Base-by-base conservation (phyloP, 1,284 basidiomycete genomes). In the Cutaneotrichosporon sp. region DNA sequence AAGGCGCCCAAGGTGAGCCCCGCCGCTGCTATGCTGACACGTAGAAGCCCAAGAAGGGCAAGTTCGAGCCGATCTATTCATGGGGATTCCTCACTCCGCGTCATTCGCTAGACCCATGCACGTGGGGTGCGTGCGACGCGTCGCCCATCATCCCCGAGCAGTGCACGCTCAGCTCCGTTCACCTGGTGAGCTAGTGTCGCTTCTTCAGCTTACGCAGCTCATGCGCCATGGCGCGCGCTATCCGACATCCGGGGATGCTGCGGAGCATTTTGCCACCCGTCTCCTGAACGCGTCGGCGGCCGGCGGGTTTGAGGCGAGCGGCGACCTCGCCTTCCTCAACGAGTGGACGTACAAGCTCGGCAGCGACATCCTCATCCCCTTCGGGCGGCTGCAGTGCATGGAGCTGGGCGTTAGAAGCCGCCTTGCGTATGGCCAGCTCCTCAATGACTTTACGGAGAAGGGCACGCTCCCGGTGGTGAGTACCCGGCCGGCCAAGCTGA, bases 21-120 rank as follows among this genome's bases (percentile, higher is more conserved):
- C 9, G 9, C 6, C 16, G 38, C 7, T 7, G 38, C 38, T 42
- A 18, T 42, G 45, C 45, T 46, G 22, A 46, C 45, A 13, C 0
- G 6, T 14, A 50, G 47, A 29, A 6, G 47, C 33, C 11, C 24
- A 67, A 66, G 18, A 18, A 29, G 27, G 18, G n/a, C 33, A 66
- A 66, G 18, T 84, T 85, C 68, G 84, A 88, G 72, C 72, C 92
- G 42, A 86, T 91, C 77, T 85, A 84, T 70, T 83, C 85, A 52
- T 91, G 91, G 89, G 91, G 91, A 0, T 92, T 92, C 72, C 77
- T 93, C 43, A 87, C 89, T 0, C 91, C 91, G 9, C 92, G 90
- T 89, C 91, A 88, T 76, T 90, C 87, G 60, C 87, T 91, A 49
- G 81, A 82, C n/a, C 82, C 81, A 31, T 84, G 82, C 11, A 81